Percentiles rank a stretch among this genome's conserved stretches.
Conservation (phyloP, 139 green algal genomes). For the Diplosphaera chodatii region DNA sequence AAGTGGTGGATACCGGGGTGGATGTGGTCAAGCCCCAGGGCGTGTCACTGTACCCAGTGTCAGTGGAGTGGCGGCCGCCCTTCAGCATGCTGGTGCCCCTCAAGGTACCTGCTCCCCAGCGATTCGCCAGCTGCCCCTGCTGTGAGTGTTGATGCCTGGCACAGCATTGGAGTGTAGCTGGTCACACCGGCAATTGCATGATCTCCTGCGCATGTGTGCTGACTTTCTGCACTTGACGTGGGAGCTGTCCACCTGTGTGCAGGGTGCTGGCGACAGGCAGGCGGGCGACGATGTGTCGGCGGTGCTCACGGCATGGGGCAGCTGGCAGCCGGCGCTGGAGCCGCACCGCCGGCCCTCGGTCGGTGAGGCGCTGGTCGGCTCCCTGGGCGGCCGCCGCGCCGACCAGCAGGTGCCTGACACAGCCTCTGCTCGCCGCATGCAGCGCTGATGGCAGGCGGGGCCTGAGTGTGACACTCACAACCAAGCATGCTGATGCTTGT, state of each 20-base stretch:
- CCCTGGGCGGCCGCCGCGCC: constrained; percentile 30
- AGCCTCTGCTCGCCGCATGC: no score
- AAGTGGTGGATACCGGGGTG: background rate
- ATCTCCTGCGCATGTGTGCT: no score
- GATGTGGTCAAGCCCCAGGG: background rate
- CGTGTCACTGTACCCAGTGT: constrained; percentile 55
- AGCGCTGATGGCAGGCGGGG: no score
- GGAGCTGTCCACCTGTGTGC: no score
- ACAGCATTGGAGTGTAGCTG: no score
- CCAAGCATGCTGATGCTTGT: no score
- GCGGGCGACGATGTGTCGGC: constrained; percentile 50
- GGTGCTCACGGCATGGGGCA: constrained; percentile 53
- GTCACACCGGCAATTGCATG: no score
- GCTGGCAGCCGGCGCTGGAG: constrained; percentile 63
- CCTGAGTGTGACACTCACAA: no score
- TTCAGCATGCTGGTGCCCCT: constrained; percentile 62
- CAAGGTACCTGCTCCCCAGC: no score
- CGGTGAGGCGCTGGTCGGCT: constrained; percentile 68
- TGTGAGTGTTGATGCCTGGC: no score
- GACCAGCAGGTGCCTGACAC: constrained; percentile 6
- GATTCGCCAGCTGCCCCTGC: no score
- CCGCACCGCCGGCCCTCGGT: constrained; percentile 45
- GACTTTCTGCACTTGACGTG: no score
- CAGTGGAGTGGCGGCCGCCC: constrained; percentile 48
- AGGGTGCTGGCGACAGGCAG: constrained; percentile 26